Base-by-base conservation (phyloP, 805 yeast species). In the Metschnikowia rubicola region DNA sequence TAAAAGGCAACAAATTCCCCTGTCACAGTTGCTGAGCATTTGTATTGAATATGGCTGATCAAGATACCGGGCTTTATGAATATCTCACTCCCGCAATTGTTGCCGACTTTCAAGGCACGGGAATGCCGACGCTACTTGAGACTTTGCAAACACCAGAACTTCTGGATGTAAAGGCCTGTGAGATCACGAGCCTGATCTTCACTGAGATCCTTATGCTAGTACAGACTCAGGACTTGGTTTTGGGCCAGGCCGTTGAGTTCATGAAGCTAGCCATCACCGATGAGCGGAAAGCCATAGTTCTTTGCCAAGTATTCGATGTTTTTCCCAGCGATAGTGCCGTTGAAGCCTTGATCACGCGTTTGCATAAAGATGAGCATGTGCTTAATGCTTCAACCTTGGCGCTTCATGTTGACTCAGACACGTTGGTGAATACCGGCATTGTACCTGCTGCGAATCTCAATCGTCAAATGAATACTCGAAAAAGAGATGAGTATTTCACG, bases 401-500 rank as follows among this genome's bases (percentile, higher is more conserved):
- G 3, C 55, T 48, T 33, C 55, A 55, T 46, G 54, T 71, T 4
- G 58, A 62, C 31, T 48, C 66, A 1, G 72, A 69, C 6, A 54
- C 63, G 9, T 53, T 72, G 31, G 50, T 55, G 17, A 51, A 42
- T 17, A 52, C 62, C 47, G 65, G 59, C 0, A 51, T 70, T 4
- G 64, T 72, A 0, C 73, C 75, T 2, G 48, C 55, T 3, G 63
- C 64, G 12, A 43, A 57, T 33, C 64, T 76, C 35, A 72, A 64
- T 10, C 71, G 67, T 29, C 65, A 67, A 35, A 56, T 71, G 56
- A 66, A 71, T 54, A 57, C 67, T 41, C 47, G 62, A 42, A 56
- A 67, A 60, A 50, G 78, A 63, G 68, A 78, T 58, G 67, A 73
- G 61, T 58, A 67, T 56, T 70, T 70, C 61, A 69, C 81, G 44